Conservation (phyloP, 2,329 filamentous ascomycete genomes). For the Talaromyces sp. region DNA sequence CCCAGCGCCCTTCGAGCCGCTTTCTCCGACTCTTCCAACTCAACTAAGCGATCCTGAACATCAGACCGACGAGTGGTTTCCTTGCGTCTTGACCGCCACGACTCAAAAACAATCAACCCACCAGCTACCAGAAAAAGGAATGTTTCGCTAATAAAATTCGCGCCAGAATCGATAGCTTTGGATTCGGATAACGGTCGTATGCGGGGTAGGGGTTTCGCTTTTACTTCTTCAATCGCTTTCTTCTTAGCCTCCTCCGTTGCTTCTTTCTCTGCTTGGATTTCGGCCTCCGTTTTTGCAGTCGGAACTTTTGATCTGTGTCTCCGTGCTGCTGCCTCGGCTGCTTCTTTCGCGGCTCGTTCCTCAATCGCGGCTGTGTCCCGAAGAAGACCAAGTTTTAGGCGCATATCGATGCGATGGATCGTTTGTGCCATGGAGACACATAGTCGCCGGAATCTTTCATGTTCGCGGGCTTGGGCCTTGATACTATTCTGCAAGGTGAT, state of each 20-base stretch:
- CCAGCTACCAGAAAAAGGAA: conserved; percentile 66
- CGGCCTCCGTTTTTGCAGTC: conserved; percentile 61
- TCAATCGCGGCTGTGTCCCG: conserved; percentile 57
- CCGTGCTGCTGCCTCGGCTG: conserved; percentile 54
- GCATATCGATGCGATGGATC: conserved; percentile 65
- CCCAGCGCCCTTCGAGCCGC: conserved; percentile 40
- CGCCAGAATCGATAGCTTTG: conserved; percentile 66
- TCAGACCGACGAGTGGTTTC: conserved; percentile 58
- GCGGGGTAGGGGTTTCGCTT: conserved; percentile 48
- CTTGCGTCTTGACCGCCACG: conserved; percentile 59
- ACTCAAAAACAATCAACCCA: conserved; percentile 60
- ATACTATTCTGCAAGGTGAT: conserved; percentile 57
- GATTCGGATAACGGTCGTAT: conserved; percentile 64
- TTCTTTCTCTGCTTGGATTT: conserved; percentile 54
- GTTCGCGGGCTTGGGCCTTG: conserved; percentile 65
- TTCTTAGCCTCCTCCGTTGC: conserved; percentile 32
- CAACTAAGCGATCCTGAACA: conserved; percentile 57
- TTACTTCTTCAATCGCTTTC: conserved; percentile 45
- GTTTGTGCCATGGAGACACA: conserved; percentile 62
- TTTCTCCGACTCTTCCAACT: conserved; percentile 53
- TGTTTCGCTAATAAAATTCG: conserved; percentile 65
- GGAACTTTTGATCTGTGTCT: conserved; percentile 52
- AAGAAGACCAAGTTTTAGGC: conserved; percentile 62
- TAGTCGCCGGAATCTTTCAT: conserved; percentile 61
- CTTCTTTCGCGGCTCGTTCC: conserved; percentile 46